Percentiles rank a stretch among this genome's conserved stretches.
Evolutionary conservation across 2,329 filamentous ascomycete species (phyloP).

Genomic region (Xylariaceae sp.): DNA sequence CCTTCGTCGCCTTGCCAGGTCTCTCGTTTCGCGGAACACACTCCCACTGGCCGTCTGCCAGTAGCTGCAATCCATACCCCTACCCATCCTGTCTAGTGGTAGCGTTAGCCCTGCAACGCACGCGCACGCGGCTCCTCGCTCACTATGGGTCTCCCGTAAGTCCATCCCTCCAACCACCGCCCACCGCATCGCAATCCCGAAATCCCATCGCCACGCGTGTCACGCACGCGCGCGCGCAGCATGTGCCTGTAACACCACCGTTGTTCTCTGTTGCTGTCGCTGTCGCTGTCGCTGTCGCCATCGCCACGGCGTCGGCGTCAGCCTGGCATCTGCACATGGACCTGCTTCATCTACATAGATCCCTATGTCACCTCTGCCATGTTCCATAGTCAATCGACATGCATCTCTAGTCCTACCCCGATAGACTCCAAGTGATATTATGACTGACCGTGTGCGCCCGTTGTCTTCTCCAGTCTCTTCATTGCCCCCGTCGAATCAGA

Average conservation of each 20-base stretch:
- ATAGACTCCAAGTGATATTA: too few species aligned
- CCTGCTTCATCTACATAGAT: too few species aligned
- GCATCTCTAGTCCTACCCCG: not conserved
- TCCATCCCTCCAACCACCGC: constrained; percentile 12
- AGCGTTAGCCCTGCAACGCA: not conserved
- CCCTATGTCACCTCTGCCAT: not conserved
- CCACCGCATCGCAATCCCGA: too few species aligned
- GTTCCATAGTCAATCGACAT: not conserved
- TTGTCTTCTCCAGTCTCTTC: constrained; percentile 37
- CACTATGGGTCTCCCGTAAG: constrained; percentile 48
- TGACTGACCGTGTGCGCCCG: too few species aligned
- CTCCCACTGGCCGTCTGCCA: too few species aligned
- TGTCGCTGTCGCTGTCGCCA: not conserved
- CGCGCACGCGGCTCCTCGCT: constrained; percentile 7
- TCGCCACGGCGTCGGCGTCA: too few species aligned
- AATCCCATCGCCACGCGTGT: constrained; percentile 17
- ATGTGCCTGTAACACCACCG: constrained; percentile 9
- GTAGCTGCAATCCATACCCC: constrained; percentile 3
- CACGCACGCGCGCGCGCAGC: not conserved
- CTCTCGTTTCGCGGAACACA: too few species aligned
- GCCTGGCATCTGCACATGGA: too few species aligned
- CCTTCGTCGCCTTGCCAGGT: too few species aligned
- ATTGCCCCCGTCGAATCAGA: constrained; percentile 44
- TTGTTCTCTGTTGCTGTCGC: constrained; percentile 8
- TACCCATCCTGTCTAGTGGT: not conserved